Conservation (phyloP, 106 monocot species). For the Acorus calamus region DNA sequence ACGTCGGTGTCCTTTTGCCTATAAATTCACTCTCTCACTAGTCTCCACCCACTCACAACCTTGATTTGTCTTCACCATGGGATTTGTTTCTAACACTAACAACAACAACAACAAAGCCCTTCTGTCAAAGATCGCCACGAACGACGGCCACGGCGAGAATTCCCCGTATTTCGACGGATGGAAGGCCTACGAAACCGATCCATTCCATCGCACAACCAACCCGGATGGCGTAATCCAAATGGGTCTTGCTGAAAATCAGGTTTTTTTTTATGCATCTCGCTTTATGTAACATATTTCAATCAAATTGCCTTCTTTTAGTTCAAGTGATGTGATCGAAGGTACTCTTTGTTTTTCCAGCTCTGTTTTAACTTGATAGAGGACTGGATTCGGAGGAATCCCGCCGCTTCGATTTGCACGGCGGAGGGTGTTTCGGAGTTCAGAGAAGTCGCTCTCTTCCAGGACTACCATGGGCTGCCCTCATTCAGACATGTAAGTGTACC, state of each 20-base stretch:
- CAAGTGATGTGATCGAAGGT: too few species aligned
- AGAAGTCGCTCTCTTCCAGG: constrained; percentile 48
- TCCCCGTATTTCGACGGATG: constrained; percentile 59
- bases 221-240: constrained; percentile 57
- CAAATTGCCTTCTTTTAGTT: too few species aligned
- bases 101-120: neutral
- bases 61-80: too few species aligned
- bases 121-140: constrained; percentile 35
- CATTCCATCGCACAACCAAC: constrained; percentile 28
- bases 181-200: constrained; percentile 59
- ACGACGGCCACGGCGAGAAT: constrained; percentile 50
- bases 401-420: constrained; percentile 53
- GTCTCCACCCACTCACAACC: too few species aligned
- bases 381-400: constrained; percentile 39
- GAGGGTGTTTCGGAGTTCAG: constrained; percentile 38
- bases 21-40: too few species aligned
- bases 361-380: constrained; percentile 39
- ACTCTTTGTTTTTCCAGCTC: constrained; percentile 26
- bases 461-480: constrained; percentile 51
- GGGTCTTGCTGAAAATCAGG: constrained; percentile 62
- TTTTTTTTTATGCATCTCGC: neutral
- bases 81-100: too few species aligned
- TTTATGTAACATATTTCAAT: too few species aligned
- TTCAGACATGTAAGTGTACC: constrained; percentile 31
- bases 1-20: too few species aligned